These are phyloP conservation scores for Wallacemonas sp. DNA, from an alignment of 208 protist species.

Conservation along the genomic window DNA sequence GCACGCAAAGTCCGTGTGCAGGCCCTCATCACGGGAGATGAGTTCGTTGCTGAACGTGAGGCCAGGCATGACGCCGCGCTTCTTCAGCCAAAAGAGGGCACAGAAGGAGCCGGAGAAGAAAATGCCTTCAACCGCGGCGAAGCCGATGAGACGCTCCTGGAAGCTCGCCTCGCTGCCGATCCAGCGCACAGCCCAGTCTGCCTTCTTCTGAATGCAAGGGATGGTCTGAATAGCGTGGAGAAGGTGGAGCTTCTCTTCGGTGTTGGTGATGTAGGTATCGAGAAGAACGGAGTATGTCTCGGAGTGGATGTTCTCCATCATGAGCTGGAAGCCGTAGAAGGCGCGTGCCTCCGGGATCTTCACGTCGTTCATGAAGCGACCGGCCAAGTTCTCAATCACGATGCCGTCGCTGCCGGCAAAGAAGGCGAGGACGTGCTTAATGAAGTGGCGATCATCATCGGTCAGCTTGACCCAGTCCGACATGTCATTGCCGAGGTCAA, in stretches of 20 bases:
- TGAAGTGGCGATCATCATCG: constrained; percentile 97
- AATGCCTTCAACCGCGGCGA: constrained; percentile 99
- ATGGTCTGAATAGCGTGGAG: constrained; percentile 18
- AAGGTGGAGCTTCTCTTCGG: constrained; percentile 25
- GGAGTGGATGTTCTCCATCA: constrained; percentile 99
- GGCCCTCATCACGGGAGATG: constrained; percentile 98
- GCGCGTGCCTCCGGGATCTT: constrained; percentile 97
- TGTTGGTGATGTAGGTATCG: constrained; percentile 97
- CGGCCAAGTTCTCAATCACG: constrained; percentile 98
- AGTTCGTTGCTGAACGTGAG: constrained; percentile 99
- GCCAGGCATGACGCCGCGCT: constrained; percentile 98
- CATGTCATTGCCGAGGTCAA: constrained; percentile 96
- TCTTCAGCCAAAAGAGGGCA: constrained; percentile 99
- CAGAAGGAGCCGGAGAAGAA: constrained; percentile 99
- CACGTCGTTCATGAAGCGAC: constrained; percentile 97
- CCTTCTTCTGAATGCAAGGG: constrained; percentile 94
- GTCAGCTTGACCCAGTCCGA: constrained; percentile 96
- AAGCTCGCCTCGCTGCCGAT: constrained; percentile 84
- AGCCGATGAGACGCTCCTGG: constrained; percentile 97
- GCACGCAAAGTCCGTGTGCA: constrained; percentile 99
- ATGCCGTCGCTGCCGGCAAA: constrained; percentile 99
- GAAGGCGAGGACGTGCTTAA: constrained; percentile 99
- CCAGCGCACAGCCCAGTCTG: constrained; percentile 97
- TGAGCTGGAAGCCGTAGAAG: constrained; percentile 99
- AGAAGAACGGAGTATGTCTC: constrained; percentile 94